phyloP scores from a whole-genome alignment of 176 grass and related monocot genomes.

The Thalia dealbata region DNA sequence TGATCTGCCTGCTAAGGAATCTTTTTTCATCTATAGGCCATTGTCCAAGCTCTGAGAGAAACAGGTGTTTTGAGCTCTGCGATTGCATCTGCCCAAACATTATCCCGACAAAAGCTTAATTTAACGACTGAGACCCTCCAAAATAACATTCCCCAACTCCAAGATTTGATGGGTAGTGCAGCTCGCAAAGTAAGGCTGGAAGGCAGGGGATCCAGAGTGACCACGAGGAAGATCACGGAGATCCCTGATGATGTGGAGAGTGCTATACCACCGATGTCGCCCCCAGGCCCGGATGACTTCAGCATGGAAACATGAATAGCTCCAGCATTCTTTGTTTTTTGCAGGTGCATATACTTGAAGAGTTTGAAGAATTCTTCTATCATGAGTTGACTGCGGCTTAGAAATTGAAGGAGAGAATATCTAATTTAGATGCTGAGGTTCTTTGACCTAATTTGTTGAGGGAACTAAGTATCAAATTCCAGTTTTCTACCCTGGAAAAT shows the following conservation, averaged over 20 bases:
- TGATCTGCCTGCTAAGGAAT: neutral
- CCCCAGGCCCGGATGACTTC: constrained; percentile 34
- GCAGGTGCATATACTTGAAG: neutral
- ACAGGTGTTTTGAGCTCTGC: constrained; percentile 69
- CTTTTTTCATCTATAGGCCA: constrained; percentile 34
- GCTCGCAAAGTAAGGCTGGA: constrained; percentile 2
- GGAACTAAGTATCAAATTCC: neutral
- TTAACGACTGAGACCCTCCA: constrained; percentile 11
- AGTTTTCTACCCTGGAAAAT: neutral
- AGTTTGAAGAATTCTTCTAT: neutral
- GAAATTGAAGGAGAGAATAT: neutral
- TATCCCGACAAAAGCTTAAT: constrained; percentile 24
- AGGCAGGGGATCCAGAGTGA: constrained; percentile 9
- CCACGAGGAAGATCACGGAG: constrained; percentile 51
- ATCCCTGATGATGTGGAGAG: constrained; percentile 3
- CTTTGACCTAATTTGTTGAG: neutral
- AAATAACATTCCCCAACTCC: constrained; percentile 16
- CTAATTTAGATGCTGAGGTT: neutral
- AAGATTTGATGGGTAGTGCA: neutral
- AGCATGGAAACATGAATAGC: neutral
- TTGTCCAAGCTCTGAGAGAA: constrained; percentile 77
- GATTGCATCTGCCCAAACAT: constrained; percentile 46
- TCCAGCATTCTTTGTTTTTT: neutral
- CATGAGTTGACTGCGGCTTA: neutral
- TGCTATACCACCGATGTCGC: constrained; percentile 60